A percentile compares a stretch with the other conserved stretches of the same genome.
Evolutionary conservation across 345 rosid genomes (phyloP).

Genomic region (Lepidium aucheri): DNA sequence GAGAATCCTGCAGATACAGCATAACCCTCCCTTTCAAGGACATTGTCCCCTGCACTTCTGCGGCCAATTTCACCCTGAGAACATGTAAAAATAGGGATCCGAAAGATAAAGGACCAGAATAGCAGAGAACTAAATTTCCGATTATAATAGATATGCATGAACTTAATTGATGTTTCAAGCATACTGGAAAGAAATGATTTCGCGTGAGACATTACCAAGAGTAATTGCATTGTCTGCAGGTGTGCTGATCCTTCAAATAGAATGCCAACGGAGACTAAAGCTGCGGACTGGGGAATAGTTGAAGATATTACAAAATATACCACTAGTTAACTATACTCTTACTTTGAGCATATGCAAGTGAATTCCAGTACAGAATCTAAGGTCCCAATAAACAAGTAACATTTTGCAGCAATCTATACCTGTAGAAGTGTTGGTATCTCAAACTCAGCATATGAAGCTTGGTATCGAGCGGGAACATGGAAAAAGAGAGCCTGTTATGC

Average conservation of each 20-base stretch:
- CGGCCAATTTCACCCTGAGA: constrained; percentile 90
- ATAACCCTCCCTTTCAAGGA: constrained; percentile 98
- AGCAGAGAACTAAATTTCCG: neutral
- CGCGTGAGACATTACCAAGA: constrained; percentile 45
- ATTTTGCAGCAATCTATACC: constrained; percentile 37
- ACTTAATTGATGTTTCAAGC: neutral
- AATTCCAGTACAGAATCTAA: neutral
- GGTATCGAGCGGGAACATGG: constrained; percentile 82
- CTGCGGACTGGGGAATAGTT: constrained; percentile 65
- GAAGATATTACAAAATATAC: constrained; percentile 16
- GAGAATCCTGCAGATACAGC: constrained; percentile 99
- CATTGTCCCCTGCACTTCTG: constrained; percentile 97
- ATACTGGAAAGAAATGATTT: neutral
- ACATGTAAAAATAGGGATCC: constrained; percentile 17
- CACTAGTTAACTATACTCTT: neutral
- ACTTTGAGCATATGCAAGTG: constrained; percentile 2
- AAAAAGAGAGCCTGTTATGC: constrained; percentile 70
- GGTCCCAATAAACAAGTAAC: neutral
- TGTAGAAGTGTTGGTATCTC: constrained; percentile 88
- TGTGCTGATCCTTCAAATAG: constrained; percentile 96
- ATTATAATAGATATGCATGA: neutral
- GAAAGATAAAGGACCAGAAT: neutral
- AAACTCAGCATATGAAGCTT: constrained; percentile 73
- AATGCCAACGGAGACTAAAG: constrained; percentile 82
- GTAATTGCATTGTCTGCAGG: constrained; percentile 75